A percentile compares a stretch with the other conserved stretches of the same genome.
These are phyloP conservation scores for Glaciozyma antarctica DNA, from an alignment of 768 basidiomycete species.

Conservation along the genomic window DNA sequence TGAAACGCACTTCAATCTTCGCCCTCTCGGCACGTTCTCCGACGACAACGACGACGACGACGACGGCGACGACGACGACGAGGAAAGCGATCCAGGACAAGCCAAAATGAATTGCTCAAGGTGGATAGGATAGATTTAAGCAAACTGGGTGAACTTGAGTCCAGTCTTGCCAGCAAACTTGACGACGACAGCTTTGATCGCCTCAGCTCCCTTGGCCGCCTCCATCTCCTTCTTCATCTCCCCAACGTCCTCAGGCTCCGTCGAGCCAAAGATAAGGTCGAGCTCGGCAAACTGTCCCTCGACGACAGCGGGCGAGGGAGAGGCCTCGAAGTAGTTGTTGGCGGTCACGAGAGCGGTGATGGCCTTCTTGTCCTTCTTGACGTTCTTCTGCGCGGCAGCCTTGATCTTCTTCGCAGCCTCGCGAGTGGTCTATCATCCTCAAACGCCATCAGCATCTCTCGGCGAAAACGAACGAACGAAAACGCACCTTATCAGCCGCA, in stretches of 20 bases:
- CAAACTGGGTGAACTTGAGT: slow-evolving; percentile 41
- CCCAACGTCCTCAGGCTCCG: slow-evolving; percentile 43
- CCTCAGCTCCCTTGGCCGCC: slow-evolving; percentile 37
- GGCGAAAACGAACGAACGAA: slow-evolving; percentile 36
- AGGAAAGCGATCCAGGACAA: too few relatives aligned
- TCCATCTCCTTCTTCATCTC: slow-evolving; percentile 42
- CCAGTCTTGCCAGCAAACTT: slow-evolving; percentile 24
- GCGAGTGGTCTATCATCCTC: slow-evolving; percentile 59
- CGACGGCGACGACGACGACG: too few relatives aligned
- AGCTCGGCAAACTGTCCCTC: slow-evolving; percentile 43
- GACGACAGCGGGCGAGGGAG: slow-evolving; percentile 39
- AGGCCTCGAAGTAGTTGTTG: slow-evolving; percentile 44
- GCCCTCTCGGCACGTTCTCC: too few relatives aligned
- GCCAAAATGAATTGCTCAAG: neutral
- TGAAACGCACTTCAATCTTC: too few relatives aligned
- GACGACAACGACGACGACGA: too few relatives aligned
- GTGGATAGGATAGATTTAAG: slow-evolving; percentile 30
- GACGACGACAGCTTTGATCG: slow-evolving; percentile 41
- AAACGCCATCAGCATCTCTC: slow-evolving; percentile 51
- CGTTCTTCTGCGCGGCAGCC: slow-evolving; percentile 44
- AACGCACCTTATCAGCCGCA: slow-evolving; percentile 61
- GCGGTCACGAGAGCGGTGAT: slow-evolving; percentile 41
- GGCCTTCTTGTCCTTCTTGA: slow-evolving; percentile 38
- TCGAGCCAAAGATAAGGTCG: slow-evolving; percentile 39
- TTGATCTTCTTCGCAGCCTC: slow-evolving; percentile 86